phyloP scores from a whole-genome alignment of 768 basidiomycete species.

The Boletus coccyginus region DNA sequence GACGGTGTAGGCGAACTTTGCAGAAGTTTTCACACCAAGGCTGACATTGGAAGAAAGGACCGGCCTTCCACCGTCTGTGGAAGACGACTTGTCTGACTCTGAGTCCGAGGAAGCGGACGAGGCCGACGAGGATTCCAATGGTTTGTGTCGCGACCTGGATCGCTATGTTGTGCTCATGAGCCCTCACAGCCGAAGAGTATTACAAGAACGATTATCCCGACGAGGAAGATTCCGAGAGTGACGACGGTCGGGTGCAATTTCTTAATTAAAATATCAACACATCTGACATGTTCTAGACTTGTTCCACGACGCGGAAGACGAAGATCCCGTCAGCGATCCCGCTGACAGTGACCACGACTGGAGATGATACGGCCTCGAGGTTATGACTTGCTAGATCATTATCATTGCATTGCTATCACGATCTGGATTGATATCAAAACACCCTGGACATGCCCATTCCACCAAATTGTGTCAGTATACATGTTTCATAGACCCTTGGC shows the following conservation, averaged over 20 bases:
- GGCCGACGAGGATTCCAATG: slow-evolving; percentile 84
- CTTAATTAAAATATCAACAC: not conserved
- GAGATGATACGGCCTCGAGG: slow-evolving; percentile 24
- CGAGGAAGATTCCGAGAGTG: slow-evolving; percentile 49
- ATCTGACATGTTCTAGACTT: slow-evolving; percentile 41
- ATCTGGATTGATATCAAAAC: slow-evolving; percentile 19
- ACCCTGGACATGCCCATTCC: slow-evolving; percentile 15
- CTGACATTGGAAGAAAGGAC: slow-evolving; percentile 39
- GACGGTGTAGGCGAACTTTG: slow-evolving; percentile 50
- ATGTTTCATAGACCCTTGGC: slow-evolving; percentile 13
- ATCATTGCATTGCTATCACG: slow-evolving; percentile 19
- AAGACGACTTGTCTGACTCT: slow-evolving; percentile 55
- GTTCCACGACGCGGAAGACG: slow-evolving; percentile 53
- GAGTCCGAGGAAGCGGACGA: slow-evolving; percentile 70
- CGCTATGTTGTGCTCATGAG: not conserved
- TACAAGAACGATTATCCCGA: slow-evolving; percentile 87
- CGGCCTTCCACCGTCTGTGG: slow-evolving; percentile 58
- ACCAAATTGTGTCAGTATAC: slow-evolving; percentile 16
- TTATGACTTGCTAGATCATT: slow-evolving; percentile 6
- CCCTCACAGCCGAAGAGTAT: slow-evolving; percentile 65
- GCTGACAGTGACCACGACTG: slow-evolving; percentile 33
- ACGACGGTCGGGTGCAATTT: slow-evolving; percentile 36
- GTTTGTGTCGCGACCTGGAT: slow-evolving; percentile 34
- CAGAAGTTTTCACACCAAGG: not conserved
- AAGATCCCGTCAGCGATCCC: slow-evolving; percentile 36